Evolutionary conservation across 139 green algal genomes (phyloP).

Genomic region (Pseudopediastrum boryanum): DNA sequence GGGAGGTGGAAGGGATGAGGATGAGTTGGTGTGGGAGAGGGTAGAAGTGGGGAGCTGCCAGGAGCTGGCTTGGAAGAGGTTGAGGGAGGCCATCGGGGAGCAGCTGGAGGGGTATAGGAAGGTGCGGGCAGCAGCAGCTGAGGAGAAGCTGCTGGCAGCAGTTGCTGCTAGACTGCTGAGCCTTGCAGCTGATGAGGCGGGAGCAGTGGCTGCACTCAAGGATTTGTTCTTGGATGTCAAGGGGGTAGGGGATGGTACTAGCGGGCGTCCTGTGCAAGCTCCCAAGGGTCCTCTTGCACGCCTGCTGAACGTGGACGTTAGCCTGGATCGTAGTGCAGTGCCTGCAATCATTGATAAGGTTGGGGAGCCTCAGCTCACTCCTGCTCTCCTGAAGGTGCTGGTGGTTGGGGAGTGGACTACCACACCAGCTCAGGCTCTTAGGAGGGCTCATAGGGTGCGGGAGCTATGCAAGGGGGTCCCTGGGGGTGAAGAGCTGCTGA

Average conservation of each 20-base stretch:
- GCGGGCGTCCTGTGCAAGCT: no score
- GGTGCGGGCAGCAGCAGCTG: background rate
- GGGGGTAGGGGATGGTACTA: no score
- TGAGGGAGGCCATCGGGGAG: background rate
- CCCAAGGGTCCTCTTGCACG: background rate
- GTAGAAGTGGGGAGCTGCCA: background rate
- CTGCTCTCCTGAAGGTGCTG: background rate
- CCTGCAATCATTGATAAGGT: background rate
- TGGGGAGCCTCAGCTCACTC: no score
- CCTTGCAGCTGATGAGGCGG: conserved; percentile 15
- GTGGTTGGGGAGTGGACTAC: conserved; percentile 11
- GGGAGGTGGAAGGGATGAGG: background rate
- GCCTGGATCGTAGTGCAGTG: conserved; percentile 13
- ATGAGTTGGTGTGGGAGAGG: background rate
- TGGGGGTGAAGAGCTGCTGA: background rate
- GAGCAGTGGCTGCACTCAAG: no score
- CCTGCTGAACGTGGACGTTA: background rate
- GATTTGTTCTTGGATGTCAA: background rate
- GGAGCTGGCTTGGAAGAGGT: background rate
- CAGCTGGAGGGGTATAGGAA: conserved; percentile 21
- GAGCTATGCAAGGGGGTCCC: background rate
- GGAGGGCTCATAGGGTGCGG: background rate
- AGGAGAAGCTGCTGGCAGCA: background rate
- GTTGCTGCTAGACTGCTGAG: background rate
- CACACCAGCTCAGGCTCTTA: background rate